Base-by-base conservation (phyloP, 176 grass and related monocot species). In the Carex myosuroides region DNA sequence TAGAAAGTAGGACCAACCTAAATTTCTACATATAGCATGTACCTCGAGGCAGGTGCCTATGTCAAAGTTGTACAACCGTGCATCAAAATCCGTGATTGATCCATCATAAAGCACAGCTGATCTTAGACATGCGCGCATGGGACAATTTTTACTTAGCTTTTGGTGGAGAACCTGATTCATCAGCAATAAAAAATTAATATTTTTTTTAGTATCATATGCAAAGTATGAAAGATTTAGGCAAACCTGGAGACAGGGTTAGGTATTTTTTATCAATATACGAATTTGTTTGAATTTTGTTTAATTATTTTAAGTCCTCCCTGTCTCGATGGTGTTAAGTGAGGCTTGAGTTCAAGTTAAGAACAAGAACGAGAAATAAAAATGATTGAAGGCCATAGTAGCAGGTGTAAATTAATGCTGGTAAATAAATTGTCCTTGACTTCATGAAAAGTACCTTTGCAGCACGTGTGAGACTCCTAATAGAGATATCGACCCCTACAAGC, bases 41-140 rank as follows among this genome's bases (percentile, higher is more conserved):
- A 98, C 93, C 91, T 95, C 96, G 79, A 98, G 86, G 50, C 96
- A 93, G 79, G 91, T 98, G 58, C 89, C 96, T 70, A 98, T 92
- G 18, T 98, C 91, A 80, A 91, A 84, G 41, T 93, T 90, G 84
- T 85, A 93, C 81, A 98, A 68, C n/a, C 88, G 89, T 84, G 92
- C 88, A 88, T 94, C 95, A 70, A 86, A 93, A 37, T 91, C 88
- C 13, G 77, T 87, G 84, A 98, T 93, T 9, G 95, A 98, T 91
- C 95, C 95, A 85, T 92, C 56, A 81, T 94, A 98, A 53, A 95
- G 89, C 66, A 89, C 80, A 83, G 83, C 86, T 20, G 85, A 70
- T 85, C 70, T 89, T 83, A 93, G 85, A 83, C 42, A 90, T 64
- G 82, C 85, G 0, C 86, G 84, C 41, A 46, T 84, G 24, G 80